Evolutionary conservation across 78 protist species (phyloP).

Genomic region (Chrysochromulina parva): DNA sequence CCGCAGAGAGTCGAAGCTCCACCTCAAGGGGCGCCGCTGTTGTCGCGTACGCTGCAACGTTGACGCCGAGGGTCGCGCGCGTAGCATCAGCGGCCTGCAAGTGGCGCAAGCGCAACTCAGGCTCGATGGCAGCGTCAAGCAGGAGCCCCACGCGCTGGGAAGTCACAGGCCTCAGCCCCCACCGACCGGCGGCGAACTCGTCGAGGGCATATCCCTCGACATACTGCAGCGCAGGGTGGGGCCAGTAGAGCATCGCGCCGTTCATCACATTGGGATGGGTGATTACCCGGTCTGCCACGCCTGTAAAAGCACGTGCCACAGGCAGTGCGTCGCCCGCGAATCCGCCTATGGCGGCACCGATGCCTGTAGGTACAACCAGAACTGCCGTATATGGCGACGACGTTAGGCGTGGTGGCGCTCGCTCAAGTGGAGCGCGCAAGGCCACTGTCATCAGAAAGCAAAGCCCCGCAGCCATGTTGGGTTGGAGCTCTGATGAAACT

Average conservation of each 20-base stretch:
- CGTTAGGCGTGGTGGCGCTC: not conserved
- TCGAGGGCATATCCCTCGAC: conserved; percentile 35
- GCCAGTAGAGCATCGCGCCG: conserved; percentile 46
- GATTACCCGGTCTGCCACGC: conserved; percentile 5
- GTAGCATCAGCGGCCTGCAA: conserved; percentile 39
- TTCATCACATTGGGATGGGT: conserved; percentile 45
- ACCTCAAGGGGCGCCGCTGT: conserved; percentile 34
- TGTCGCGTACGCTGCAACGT: not conserved
- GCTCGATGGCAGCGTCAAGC: conserved; percentile 31
- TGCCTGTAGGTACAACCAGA: conserved; percentile 32
- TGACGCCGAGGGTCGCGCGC: conserved; percentile 11
- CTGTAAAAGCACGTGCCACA: conserved; percentile 8
- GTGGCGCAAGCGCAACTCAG: not conserved
- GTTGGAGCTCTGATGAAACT: too few relatives aligned
- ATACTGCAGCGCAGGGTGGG: not conserved
- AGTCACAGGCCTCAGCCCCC: not conserved
- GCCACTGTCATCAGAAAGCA: too few relatives aligned
- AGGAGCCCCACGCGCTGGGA: not conserved
- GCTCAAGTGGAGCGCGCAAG: not conserved
- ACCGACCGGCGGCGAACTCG: conserved; percentile 25
- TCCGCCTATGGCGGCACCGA: conserved; percentile 39
- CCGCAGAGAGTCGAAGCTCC: not conserved
- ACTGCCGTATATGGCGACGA: conserved; percentile 24
- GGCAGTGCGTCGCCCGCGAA: conserved; percentile 45
- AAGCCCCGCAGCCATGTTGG: too few relatives aligned